Percentiles rank a stretch among this genome's conserved stretches.
These are phyloP conservation scores for Incumbomyces lentus DNA, from an alignment of 2,329 filamentous ascomycete genomes.

Conservation along the genomic window DNA sequence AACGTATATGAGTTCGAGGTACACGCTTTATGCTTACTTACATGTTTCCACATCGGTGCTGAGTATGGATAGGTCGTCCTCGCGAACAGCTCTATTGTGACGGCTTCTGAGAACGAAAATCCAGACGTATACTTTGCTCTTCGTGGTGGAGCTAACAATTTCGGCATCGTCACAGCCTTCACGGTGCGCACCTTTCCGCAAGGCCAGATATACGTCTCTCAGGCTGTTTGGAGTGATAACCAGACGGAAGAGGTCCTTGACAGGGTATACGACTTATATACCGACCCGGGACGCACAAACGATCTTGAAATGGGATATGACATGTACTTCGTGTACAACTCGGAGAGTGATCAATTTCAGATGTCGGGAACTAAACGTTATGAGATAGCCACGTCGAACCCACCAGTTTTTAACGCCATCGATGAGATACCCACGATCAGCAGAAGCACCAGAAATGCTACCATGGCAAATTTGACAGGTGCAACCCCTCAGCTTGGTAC, in stretches of 20 bases:
- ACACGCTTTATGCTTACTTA: background rate
- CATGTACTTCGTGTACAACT: constrained; percentile 14
- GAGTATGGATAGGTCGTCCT: constrained; percentile 11
- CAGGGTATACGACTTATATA: constrained; percentile 19
- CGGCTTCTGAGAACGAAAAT: constrained; percentile 23
- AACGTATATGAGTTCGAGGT: constrained; percentile 18
- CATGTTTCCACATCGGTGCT: background rate
- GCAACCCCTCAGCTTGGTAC: background rate
- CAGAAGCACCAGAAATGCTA: background rate
- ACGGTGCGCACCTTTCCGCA: constrained; percentile 26
- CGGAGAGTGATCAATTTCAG: constrained; percentile 9
- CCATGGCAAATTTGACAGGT: background rate
- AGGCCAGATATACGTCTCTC: background rate
- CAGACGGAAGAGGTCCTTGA: constrained; percentile 42
- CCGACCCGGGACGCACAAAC: background rate
- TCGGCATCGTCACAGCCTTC: constrained; percentile 31
- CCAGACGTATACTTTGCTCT: constrained; percentile 33
- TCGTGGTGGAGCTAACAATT: constrained; percentile 32
- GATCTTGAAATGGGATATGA: constrained; percentile 17
- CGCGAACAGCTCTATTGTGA: constrained; percentile 23
- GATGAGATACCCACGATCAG: constrained; percentile 13
- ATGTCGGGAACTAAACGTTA: constrained; percentile 17
- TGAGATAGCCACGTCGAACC: constrained; percentile 12
- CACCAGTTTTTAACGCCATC: constrained; percentile 11
- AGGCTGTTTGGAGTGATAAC: constrained; percentile 51